phyloP scores from a whole-genome alignment of 192 early-diverging fungal genomes.

The Backusella liffmaniae region DNA sequence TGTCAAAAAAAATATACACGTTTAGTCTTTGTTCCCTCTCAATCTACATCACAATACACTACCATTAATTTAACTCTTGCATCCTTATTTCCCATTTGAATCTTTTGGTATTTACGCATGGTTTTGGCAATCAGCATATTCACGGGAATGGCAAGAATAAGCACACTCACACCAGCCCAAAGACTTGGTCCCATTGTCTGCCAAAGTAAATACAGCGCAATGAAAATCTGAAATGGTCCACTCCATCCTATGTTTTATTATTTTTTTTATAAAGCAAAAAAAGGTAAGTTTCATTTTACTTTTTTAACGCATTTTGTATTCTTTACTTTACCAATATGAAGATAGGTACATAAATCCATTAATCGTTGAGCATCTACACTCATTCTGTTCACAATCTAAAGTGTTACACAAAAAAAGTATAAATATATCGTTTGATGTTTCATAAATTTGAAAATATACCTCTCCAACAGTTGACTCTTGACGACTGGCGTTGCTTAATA shows the following conservation, averaged over 20 bases:
- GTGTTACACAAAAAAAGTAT: not conserved
- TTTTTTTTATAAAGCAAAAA: conserved; percentile 26
- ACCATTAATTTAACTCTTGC: conserved; percentile 51
- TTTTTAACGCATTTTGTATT: not conserved
- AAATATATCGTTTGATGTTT: not conserved
- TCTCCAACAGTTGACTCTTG: conserved; percentile 81
- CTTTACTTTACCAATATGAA: conserved; percentile 54
- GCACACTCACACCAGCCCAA: conserved; percentile 81
- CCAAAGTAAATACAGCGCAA: conserved; percentile 16
- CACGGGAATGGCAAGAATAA: conserved; percentile 81
- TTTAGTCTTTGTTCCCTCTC: not conserved
- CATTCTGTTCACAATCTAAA: conserved; percentile 58
- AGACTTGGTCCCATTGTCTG: conserved; percentile 74
- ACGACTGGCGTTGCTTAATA: conserved; percentile 74
- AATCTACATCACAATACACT: not conserved
- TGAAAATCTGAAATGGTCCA: conserved; percentile 21
- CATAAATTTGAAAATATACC: conserved; percentile 44
- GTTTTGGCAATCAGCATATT: conserved; percentile 64
- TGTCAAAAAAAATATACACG: not conserved
- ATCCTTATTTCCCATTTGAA: conserved; percentile 89
- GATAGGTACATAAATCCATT: conserved; percentile 62
- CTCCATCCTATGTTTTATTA: conserved; percentile 15
- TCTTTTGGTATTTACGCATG: conserved; percentile 69
- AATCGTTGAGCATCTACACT: conserved; percentile 64
- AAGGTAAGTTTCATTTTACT: conserved; percentile 56